phyloP scores from a whole-genome alignment of 768 basidiomycete species.

The Russula sp. region DNA sequence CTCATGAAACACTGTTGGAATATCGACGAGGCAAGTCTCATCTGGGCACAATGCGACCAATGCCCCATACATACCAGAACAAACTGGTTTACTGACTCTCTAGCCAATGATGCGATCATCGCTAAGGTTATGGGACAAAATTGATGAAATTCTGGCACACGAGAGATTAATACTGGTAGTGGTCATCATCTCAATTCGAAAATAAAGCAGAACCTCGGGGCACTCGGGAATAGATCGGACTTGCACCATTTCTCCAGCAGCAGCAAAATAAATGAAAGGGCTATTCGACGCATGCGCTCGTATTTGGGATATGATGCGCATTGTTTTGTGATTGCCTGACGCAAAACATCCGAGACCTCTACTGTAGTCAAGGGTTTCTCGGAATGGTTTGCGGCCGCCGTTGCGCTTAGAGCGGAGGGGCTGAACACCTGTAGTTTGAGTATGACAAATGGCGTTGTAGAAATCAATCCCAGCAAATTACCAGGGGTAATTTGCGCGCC shows the following conservation, averaged over 20 bases:
- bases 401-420: constrained; percentile 57
- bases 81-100: constrained; percentile 90
- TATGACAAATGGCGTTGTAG: constrained; percentile 91
- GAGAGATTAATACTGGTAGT: constrained; percentile 98
- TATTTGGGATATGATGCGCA: constrained; percentile 90
- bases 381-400: constrained; percentile 52
- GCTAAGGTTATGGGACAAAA: constrained; percentile 26
- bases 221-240: constrained; percentile 96
- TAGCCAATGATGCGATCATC: constrained; percentile 96
- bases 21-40: no score
- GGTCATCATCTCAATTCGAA: constrained; percentile 99
- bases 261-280: constrained; percentile 92
- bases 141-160: constrained; percentile 96
- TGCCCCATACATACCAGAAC: constrained; percentile 99
- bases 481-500: no score
- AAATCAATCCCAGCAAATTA: constrained; percentile 96
- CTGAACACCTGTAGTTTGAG: constrained; percentile 88
- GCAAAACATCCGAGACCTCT: constrained; percentile 87
- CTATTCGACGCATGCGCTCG: constrained; percentile 93
- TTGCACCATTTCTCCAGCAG: constrained; percentile 97
- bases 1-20: no score
- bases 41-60: no score
- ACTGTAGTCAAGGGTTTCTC: constrained; percentile 62
- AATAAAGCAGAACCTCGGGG: constrained; percentile 82
- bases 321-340: constrained; percentile 96